Conservation (phyloP, 1,284 basidiomycete genomes). For the Heterobasidion parviporum region DNA sequence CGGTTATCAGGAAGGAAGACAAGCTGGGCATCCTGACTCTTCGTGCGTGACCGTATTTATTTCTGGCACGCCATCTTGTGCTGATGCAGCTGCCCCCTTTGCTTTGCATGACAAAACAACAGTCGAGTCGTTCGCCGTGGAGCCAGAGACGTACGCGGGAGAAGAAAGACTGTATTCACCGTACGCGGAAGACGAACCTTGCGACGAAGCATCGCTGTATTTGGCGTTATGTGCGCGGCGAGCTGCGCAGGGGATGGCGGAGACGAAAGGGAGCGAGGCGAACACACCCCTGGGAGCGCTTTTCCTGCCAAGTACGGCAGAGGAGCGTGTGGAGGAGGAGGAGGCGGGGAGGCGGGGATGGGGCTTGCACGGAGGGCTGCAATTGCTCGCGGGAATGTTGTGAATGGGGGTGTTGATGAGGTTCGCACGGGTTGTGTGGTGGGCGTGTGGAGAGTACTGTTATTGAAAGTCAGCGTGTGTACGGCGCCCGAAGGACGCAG, state of each 20-base stretch:
- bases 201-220: slow-evolving; percentile 37
- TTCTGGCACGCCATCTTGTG: background rate
- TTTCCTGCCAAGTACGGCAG: slow-evolving; percentile 11
- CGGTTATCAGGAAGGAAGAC: slow-evolving; percentile 36
- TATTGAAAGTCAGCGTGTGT: too few relatives aligned
- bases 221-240: slow-evolving; percentile 24
- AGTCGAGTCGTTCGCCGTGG: slow-evolving; percentile 14
- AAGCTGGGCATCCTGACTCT: slow-evolving; percentile 39
- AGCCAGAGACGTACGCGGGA: slow-evolving; percentile 10
- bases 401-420: slow-evolving; percentile 7
- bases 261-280: background rate
- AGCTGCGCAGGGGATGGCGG: slow-evolving; percentile 15
- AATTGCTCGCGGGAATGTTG: slow-evolving; percentile 2
- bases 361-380: background rate
- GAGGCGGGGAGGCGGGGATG: background rate
- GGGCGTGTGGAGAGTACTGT: background rate
- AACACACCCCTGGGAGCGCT: slow-evolving; percentile 6
- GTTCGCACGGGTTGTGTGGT: slow-evolving; percentile 1
- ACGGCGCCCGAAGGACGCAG: too few relatives aligned
- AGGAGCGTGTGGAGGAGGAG: slow-evolving; percentile 6
- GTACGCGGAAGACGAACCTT: slow-evolving; percentile 28
- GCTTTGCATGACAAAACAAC: background rate
- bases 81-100: background rate
- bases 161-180: slow-evolving; percentile 31
- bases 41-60: slow-evolving; percentile 18